Evolutionary conservation across 352 stramenopile species (phyloP).

Genomic region (Aphanomyces stellatus): DNA sequence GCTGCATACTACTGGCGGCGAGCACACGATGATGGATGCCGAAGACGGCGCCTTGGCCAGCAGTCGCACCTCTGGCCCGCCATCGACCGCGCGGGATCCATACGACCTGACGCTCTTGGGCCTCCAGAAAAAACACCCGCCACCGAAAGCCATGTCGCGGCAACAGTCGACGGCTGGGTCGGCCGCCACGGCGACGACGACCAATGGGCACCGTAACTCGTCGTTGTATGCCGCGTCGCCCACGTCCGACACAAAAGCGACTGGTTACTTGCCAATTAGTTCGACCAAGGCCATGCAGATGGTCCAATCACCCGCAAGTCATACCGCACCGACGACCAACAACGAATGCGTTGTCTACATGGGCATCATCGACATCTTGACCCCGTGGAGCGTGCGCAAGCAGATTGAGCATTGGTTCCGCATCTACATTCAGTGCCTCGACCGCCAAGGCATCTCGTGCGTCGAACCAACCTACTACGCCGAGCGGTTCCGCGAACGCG

Average conservation of each 20-base stretch:
- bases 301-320: background rate
- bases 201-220: too few relatives aligned
- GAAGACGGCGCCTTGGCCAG: background rate
- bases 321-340: background rate
- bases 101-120: slow-evolving; percentile 1
- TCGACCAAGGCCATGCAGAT: background rate
- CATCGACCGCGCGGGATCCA: background rate
- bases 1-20: slow-evolving; percentile 33
- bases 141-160: background rate
- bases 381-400: slow-evolving; percentile 92
- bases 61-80: background rate
- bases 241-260: background rate
- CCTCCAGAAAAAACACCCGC: background rate
- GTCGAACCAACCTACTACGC: slow-evolving; percentile 75
- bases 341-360: slow-evolving; percentile 87
- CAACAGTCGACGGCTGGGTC: background rate
- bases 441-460: slow-evolving; percentile 72
- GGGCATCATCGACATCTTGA: slow-evolving; percentile 97
- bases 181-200: background rate
- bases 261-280: background rate
- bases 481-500: slow-evolving; percentile 73
- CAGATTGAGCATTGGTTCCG: slow-evolving; percentile 84
- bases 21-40: background rate
- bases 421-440: slow-evolving; percentile 68
- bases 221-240: background rate